Conservation (phyloP, 2,329 filamentous ascomycete species). For the Aspergillus arachidicola region DNA sequence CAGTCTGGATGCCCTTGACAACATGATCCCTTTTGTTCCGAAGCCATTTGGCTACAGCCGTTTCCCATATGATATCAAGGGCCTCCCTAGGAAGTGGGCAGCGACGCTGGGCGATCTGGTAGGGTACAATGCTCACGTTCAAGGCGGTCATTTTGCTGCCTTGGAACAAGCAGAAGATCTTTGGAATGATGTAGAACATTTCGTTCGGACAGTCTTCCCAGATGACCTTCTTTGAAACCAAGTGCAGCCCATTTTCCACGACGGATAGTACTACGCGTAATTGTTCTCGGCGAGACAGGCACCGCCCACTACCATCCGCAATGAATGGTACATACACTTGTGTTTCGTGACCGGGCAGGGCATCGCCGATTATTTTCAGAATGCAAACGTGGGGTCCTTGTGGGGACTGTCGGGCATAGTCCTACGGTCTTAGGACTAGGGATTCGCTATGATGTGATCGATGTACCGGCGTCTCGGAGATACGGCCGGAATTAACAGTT, state of each 20-base stretch:
- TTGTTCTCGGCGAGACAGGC: background rate
- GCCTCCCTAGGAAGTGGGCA: background rate
- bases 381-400: background rate
- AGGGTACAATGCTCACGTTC: background rate
- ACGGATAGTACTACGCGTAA: background rate
- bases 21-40: background rate
- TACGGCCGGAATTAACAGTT: background rate
- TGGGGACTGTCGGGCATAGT: background rate
- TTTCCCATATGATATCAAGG: background rate
- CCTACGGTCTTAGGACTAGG: background rate
- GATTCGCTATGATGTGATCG: background rate
- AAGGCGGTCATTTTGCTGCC: slow-evolving; percentile 1
- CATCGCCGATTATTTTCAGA: background rate
- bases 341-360: background rate
- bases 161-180: background rate
- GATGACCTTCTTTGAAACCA: background rate
- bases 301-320: background rate
- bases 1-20: background rate
- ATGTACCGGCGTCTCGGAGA: background rate
- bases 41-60: background rate
- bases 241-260: background rate
- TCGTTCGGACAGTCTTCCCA: background rate
- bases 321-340: background rate
- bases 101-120: background rate
- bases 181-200: background rate